phyloP scores from a whole-genome alignment of 768 basidiomycete genomes.

The Boletus tylopilopsis region DNA sequence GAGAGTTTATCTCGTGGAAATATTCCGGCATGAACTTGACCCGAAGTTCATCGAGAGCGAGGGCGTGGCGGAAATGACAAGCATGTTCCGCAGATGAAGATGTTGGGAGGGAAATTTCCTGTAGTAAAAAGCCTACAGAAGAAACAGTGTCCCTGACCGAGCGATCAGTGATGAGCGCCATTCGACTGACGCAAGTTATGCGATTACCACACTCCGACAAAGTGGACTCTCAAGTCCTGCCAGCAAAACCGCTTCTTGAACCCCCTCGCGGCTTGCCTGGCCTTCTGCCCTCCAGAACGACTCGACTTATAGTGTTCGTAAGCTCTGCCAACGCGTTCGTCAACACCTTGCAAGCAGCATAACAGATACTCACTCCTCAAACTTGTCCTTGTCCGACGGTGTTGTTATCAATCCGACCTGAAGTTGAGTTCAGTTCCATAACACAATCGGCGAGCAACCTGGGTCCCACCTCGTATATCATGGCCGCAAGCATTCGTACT shows the following conservation, averaged over 20 bases:
- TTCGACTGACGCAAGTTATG: background rate
- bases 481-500: slow-evolving; percentile 34
- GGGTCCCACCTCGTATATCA: slow-evolving; percentile 33
- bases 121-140: slow-evolving; percentile 4
- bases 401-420: slow-evolving; percentile 6
- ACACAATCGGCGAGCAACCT: background rate
- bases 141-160: slow-evolving; percentile 11
- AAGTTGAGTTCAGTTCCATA: background rate
- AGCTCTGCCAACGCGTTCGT: slow-evolving; percentile 3
- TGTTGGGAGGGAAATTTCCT: slow-evolving; percentile 4
- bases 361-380: slow-evolving; percentile 10
- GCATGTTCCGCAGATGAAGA: background rate
- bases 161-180: background rate
- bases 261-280: slow-evolving; percentile 9
- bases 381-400: slow-evolving; percentile 20
- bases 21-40: no score
- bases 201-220: slow-evolving; percentile 3
- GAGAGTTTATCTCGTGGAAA: no score
- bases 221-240: slow-evolving; percentile 2
- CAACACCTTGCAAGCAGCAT: background rate
- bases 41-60: no score
- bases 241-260: slow-evolving; percentile 41
- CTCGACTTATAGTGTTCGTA: slow-evolving; percentile 11
- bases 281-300: slow-evolving; percentile 8
- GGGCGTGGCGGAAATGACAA: no score